phyloP scores from a whole-genome alignment of 2,329 filamentous ascomycete species.

The Geosmithia morbida region DNA sequence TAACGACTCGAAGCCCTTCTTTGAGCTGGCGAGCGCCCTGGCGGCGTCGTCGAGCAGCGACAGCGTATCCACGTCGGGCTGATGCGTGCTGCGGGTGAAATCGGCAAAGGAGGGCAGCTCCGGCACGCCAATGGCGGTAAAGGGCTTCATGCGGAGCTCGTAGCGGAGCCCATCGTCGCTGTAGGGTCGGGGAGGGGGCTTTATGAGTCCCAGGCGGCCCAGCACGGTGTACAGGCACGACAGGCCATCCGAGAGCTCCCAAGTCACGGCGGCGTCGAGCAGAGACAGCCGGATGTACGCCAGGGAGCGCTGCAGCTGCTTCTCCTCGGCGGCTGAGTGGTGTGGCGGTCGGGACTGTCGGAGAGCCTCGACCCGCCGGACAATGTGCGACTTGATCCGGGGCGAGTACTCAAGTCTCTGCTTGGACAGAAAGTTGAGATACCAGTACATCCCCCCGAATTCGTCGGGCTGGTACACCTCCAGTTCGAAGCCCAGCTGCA shows the following conservation, averaged over 20 bases:
- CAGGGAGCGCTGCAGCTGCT: constrained; percentile 31
- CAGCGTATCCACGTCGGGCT: constrained; percentile 20
- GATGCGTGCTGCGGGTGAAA: constrained; percentile 31
- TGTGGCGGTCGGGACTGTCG: constrained; percentile 4
- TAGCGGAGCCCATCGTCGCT: constrained; percentile 56
- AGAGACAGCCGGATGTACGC: constrained; percentile 44
- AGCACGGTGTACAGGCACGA: constrained; percentile 53
- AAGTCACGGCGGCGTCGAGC: constrained; percentile 50
- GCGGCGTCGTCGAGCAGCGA: constrained; percentile 31
- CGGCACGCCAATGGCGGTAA: constrained; percentile 53
- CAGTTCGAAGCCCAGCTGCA: constrained; percentile 89
- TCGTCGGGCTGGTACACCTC: constrained; percentile 81
- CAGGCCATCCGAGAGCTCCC: constrained; percentile 39
- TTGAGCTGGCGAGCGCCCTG: constrained; percentile 29
- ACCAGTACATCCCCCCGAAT: constrained; percentile 80
- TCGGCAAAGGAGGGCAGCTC: constrained; percentile 50
- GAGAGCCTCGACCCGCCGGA: constrained; percentile 19
- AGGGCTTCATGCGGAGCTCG: constrained; percentile 78
- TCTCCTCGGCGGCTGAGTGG: constrained; percentile 14
- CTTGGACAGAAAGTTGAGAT: constrained; percentile 60
- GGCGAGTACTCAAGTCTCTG: constrained; percentile 56
- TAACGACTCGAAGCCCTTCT: constrained; percentile 41
- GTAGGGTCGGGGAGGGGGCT: constrained; percentile 43
- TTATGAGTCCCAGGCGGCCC: constrained; percentile 39
- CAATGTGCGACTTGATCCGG: constrained; percentile 54